These are phyloP conservation scores for Chlamydomonas eustigma DNA, from an alignment of 139 green algal genomes.

Conservation along the genomic window DNA sequence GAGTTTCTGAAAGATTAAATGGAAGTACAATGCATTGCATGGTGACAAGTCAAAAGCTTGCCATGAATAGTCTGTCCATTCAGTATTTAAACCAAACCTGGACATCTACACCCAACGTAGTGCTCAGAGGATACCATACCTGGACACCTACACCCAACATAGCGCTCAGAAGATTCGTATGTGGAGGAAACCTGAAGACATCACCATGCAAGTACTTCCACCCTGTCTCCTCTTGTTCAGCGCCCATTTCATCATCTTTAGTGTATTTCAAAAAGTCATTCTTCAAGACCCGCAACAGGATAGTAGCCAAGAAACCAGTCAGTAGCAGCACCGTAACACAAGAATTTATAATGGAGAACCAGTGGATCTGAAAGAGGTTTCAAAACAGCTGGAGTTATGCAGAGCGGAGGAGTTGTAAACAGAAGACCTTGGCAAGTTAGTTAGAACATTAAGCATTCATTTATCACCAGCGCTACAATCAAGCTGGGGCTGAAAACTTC, in stretches of 20 bases:
- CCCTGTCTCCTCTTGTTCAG: slow-evolving; percentile 17
- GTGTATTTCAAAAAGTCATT: slow-evolving; percentile 92
- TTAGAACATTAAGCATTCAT: no score
- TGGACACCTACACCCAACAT: slow-evolving; percentile 81
- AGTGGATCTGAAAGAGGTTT: slow-evolving; percentile 82
- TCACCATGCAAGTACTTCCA: slow-evolving; percentile 96
- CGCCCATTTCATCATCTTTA: slow-evolving; percentile 21
- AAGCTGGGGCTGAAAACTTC: no score
- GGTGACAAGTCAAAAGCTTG: no score
- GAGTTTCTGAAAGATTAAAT: no score
- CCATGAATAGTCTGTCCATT: no score
- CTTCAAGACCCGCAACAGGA: slow-evolving; percentile 90
- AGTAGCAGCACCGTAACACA: slow-evolving; percentile 94
- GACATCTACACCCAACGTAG: slow-evolving; percentile 78
- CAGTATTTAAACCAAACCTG: slow-evolving; percentile 37
- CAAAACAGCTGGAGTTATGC: no score
- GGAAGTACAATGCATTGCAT: no score
- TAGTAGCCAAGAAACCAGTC: slow-evolving; percentile 93
- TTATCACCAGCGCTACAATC: no score
- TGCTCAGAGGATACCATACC: slow-evolving; percentile 64
- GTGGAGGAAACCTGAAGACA: slow-evolving; percentile 87
- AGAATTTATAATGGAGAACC: slow-evolving; percentile 96
- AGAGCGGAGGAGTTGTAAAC: no score
- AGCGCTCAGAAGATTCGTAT: slow-evolving; percentile 75
- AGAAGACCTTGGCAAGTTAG: no score